These are phyloP conservation scores for Kodamaea laetipori DNA, from an alignment of 805 yeast species.

Conservation along the genomic window DNA sequence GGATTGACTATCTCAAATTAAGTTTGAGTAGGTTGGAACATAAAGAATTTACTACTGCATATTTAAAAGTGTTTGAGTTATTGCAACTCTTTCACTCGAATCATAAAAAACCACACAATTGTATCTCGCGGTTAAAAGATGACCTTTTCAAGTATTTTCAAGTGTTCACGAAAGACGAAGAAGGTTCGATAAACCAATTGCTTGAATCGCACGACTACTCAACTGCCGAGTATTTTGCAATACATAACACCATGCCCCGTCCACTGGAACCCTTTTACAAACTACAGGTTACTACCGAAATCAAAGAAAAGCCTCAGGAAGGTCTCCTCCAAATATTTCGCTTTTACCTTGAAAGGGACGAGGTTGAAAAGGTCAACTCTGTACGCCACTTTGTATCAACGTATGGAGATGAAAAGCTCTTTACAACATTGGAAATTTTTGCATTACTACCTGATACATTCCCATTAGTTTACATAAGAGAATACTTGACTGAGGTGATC, in stretches of 20 bases:
- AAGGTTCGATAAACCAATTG: conserved; percentile 10
- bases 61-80: conserved; percentile 39
- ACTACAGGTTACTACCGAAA: background rate
- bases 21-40: conserved; percentile 31
- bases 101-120: conserved; percentile 3
- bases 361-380: conserved; percentile 8
- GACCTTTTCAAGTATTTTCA: background rate
- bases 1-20: conserved; percentile 38
- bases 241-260: conserved; percentile 23
- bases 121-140: background rate
- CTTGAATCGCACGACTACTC: conserved; percentile 32
- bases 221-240: conserved; percentile 35
- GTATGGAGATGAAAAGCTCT: conserved; percentile 23
- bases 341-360: conserved; percentile 4
- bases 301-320: conserved; percentile 1
- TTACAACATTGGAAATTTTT: conserved; percentile 29
- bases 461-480: conserved; percentile 31
- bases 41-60: conserved; percentile 27
- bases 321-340: conserved; percentile 5
- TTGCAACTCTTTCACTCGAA: conserved; percentile 15
- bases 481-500: conserved; percentile 26
- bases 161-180: background rate
- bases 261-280: conserved; percentile 1
- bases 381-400: conserved; percentile 31
- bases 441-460: conserved; percentile 31